A percentile compares a stretch with the other conserved stretches of the same genome.
Evolutionary conservation across 352 stramenopile species (phyloP).

Genomic region (Phytopythium boreale): DNA sequence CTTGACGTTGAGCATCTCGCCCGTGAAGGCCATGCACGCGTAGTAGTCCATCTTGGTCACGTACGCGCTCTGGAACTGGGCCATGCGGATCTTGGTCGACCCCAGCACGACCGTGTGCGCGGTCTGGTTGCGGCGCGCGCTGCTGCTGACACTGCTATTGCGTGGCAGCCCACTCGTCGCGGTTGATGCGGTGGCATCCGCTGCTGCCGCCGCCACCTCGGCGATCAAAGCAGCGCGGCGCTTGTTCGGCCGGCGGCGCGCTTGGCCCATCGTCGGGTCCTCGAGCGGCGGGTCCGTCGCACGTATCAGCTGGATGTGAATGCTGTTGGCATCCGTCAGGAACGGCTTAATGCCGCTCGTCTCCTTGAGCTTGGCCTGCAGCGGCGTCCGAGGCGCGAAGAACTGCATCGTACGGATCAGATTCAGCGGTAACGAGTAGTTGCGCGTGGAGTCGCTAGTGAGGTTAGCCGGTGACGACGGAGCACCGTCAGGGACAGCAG

Average conservation of each 20-base stretch:
- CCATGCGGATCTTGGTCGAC: slow-evolving; percentile 73
- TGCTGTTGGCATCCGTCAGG: slow-evolving; percentile 68
- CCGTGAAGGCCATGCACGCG: slow-evolving; percentile 72
- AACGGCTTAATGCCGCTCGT: slow-evolving; percentile 65
- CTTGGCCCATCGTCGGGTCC: slow-evolving; percentile 29
- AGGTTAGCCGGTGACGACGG: not conserved
- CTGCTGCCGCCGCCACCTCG: not conserved
- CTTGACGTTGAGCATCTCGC: slow-evolving; percentile 84
- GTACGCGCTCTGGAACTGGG: slow-evolving; percentile 79
- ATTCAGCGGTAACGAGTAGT: slow-evolving; percentile 77
- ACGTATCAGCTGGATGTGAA: slow-evolving; percentile 73
- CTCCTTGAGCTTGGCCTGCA: slow-evolving; percentile 75
- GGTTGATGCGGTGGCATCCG: not conserved
- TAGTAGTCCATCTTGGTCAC: slow-evolving; percentile 86
- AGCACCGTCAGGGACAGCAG: not conserved
- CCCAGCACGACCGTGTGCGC: slow-evolving; percentile 55
- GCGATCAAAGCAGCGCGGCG: slow-evolving; percentile 43
- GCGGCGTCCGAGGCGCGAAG: slow-evolving; percentile 65
- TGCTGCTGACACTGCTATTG: not conserved
- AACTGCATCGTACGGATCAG: slow-evolving; percentile 78
- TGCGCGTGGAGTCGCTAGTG: slow-evolving; percentile 16
- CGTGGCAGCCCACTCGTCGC: not conserved
- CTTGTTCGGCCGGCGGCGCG: slow-evolving; percentile 23
- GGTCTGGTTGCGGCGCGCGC: not conserved
- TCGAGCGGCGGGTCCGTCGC: slow-evolving; percentile 70